Base-by-base conservation (phyloP, 2,329 filamentous ascomycete genomes). In the Phoma sp. region DNA sequence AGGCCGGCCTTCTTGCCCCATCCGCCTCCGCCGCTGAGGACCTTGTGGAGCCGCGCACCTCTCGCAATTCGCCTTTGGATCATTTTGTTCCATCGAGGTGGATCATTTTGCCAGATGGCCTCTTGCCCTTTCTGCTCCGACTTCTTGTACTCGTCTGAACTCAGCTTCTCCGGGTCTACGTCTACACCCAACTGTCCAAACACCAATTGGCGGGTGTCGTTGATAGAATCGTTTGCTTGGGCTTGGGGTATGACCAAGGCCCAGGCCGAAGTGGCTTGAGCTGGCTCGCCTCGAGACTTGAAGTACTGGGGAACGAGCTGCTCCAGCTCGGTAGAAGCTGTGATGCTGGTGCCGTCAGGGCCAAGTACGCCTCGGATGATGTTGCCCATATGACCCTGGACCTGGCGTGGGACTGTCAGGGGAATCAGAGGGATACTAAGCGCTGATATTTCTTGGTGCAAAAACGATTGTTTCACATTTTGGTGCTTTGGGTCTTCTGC, bases 1-100 rank as follows among this genome's bases (percentile, higher is more conserved):
- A 96, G 77, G 0, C 91, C 91, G 64, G 89, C 86, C 71, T 93
- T 95, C 50, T 84, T 80, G 14, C 91, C 91, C 91, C 91, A 96
- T 17, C 91, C 91, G 34, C 91, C 91, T 38, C 91, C 91, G 4
- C 91, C 91, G 65, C 90, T 92, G 59, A 93, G 84, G 82, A 79
- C 74, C 47, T 75, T 76, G 61, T 78, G 75, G n/a, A 83, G 66
- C 38, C 75, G 74, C 17, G 72, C 76, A 21, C 77, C 75, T 30
- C 49, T 33, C 3, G 42, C 33, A 4, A 74, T n/a, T 7, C 69
- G 64, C 10, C 40, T 30, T 15, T 59, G 42, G 7, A 72, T 59
- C 5, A 65, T 36, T 3, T 49, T 54, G 34, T 62, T 67, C 62
- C 64, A 69, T 4, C 29, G 14, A 17, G 66, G 54, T 12, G 63